Conservation (phyloP, 179 eudicot genomes). For the Nepenthes alata region DNA sequence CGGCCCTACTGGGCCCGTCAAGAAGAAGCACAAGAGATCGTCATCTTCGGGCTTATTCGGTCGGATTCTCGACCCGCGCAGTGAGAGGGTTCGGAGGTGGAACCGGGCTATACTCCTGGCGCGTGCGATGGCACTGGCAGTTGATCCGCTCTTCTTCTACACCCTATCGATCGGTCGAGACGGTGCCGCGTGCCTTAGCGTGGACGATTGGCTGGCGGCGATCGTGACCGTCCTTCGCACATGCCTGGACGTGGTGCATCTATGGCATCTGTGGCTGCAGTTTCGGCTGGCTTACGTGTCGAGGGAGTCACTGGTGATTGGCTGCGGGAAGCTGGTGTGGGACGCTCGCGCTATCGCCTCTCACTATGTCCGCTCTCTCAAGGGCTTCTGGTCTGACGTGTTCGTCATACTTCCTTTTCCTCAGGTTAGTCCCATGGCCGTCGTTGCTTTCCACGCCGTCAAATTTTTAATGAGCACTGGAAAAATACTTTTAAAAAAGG, state of each 20-base stretch:
- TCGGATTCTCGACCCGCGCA: conserved; percentile 57
- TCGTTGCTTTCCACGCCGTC: neutral
- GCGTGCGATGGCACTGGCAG: conserved; percentile 71
- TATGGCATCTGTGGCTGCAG: conserved; percentile 81
- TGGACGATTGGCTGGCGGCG: conserved; percentile 61
- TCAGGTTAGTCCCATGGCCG: conserved; percentile 34
- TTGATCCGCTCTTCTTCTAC: conserved; percentile 85
- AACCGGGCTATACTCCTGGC: conserved; percentile 57
- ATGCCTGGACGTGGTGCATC: conserved; percentile 54
- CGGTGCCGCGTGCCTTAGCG: conserved; percentile 62
- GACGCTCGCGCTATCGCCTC: conserved; percentile 61
- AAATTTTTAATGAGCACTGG: no score
- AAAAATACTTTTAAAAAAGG: no score
- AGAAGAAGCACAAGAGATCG: neutral
- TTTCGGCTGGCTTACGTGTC: conserved; percentile 87
- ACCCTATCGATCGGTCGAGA: conserved; percentile 58
- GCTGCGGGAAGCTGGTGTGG: conserved; percentile 98
- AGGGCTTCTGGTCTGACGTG: conserved; percentile 83
- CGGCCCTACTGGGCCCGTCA: neutral
- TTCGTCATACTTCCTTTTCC: conserved; percentile 88
- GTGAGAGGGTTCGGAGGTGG: conserved; percentile 55
- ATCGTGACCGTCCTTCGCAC: conserved; percentile 51
- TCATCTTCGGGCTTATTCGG: conserved; percentile 20
- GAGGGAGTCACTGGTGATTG: conserved; percentile 78
- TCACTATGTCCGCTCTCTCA: conserved; percentile 53